Base-by-base conservation (phyloP, 192 early-diverging fungal species). In the Phlyctochytrium planicorne region DNA sequence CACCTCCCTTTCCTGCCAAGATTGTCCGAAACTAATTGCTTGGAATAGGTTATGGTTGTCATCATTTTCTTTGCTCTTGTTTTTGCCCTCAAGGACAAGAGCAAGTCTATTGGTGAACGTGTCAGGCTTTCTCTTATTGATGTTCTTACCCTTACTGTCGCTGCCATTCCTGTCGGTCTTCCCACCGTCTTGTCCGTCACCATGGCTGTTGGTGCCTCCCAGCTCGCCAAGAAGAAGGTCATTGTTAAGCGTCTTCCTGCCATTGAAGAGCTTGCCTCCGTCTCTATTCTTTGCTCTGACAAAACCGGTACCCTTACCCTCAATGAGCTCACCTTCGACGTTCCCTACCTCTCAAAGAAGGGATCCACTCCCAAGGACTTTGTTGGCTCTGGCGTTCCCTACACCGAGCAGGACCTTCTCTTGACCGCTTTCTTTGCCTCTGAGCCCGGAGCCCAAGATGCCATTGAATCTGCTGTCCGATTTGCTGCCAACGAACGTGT, bases 161-260 rank as follows among this genome's bases (percentile, higher is more conserved):
- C 93, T 59, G 93, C 93, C 59, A 94, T 95, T 68, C 94, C 94
- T 40, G 88, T 94, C 32, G 94, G 94, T 78, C 87, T 96, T 25
- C 94, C 94, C 20, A 94, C 94, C 0, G 93, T 96, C 52, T 85
- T 94, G 86, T 90, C 93, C 25, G 94, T 96, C 32, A 96, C 93
- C 65, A 96, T 96, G 94, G 94, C 94, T 1, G 87, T 96, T 6
- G 94, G 94, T 62, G 93, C 92, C 57, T 88, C 91, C 66, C 86
- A 91, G 78, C 81, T 96, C 30, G 92, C 94, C 31, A 79, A 84
- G 20, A 91, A 93, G 77, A 76, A 96, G 72, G 94, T 94, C 53
- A 95, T 95, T 80, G 89, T 95, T 75, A 95, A 95, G 79, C 91
- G 93, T 57, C 81, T 95, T 23, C 88, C 93, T 16, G 91, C 93